These are phyloP conservation scores for Schwanniomyces yamadae DNA, from an alignment of 805 yeast genomes.

Conservation along the genomic window DNA sequence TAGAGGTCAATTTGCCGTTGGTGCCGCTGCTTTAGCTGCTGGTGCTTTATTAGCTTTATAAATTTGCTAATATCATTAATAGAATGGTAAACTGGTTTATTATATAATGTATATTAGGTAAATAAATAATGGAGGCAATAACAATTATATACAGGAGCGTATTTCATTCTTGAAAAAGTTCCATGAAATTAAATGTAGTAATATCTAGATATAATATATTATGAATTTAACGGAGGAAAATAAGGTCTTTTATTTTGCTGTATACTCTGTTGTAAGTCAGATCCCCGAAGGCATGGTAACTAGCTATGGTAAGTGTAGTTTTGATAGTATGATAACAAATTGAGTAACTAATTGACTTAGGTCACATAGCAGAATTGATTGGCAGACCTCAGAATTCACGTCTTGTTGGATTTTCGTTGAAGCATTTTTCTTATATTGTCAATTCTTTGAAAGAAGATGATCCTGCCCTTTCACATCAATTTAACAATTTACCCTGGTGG, in stretches of 20 bases:
- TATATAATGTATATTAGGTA: constrained; percentile 7
- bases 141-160: no score
- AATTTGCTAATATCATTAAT: constrained; percentile 9
- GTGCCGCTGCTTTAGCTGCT: constrained; percentile 48
- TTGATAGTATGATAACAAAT: not conserved
- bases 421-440: constrained; percentile 35
- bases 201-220: not conserved
- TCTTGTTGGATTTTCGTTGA: constrained; percentile 72
- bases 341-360: constrained; percentile 14
- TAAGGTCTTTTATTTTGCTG: constrained; percentile 58
- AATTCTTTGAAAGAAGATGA: constrained; percentile 22
- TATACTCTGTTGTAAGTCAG: constrained; percentile 49
- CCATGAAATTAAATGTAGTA: not conserved
- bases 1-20: constrained; percentile 36
- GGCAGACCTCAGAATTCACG: constrained; percentile 66
- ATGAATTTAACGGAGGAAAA: constrained; percentile 44
- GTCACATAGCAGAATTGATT: constrained; percentile 67
- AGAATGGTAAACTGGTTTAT: constrained; percentile 4
- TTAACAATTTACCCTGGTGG: constrained; percentile 73
- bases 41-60: constrained; percentile 64
- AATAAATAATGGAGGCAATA: not conserved
- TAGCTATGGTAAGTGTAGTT: constrained; percentile 51
- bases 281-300: constrained; percentile 67
- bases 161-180: not conserved
- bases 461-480: constrained; percentile 11